These are phyloP conservation scores for Cytospora paraplurivora DNA, from an alignment of 2,329 filamentous ascomycete species.

Conservation along the genomic window DNA sequence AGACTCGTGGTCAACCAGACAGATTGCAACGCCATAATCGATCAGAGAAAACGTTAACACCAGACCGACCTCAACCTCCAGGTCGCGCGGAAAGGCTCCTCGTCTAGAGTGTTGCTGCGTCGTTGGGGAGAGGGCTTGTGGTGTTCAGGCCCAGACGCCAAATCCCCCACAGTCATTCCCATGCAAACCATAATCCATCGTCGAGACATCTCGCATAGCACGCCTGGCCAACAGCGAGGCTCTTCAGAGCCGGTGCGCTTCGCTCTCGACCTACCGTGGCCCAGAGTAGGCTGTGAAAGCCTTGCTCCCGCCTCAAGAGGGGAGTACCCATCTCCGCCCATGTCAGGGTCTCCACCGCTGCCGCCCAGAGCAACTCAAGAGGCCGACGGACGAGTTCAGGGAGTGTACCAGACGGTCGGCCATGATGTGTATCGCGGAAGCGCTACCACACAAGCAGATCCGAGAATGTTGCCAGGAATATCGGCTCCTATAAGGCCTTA, in stretches of 20 bases:
- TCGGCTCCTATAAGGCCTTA: slow-evolving; percentile 43
- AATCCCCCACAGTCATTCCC: slow-evolving; percentile 39
- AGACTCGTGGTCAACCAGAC: background rate
- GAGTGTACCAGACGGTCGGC: slow-evolving; percentile 47
- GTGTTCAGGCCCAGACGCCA: slow-evolving; percentile 34
- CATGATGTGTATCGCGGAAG: slow-evolving; percentile 55
- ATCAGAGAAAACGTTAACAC: slow-evolving; percentile 1
- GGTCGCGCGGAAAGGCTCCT: slow-evolving; percentile 24
- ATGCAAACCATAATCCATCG: slow-evolving; percentile 57
- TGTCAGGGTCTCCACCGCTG: slow-evolving; percentile 68
- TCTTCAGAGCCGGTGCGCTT: slow-evolving; percentile 57
- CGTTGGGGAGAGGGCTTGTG: slow-evolving; percentile 34
- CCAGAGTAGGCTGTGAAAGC: slow-evolving; percentile 56
- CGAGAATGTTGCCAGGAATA: slow-evolving; percentile 36
- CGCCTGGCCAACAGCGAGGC: slow-evolving; percentile 62
- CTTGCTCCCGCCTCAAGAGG: slow-evolving; percentile 56
- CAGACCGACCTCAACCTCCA: slow-evolving; percentile 24
- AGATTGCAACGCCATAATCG: slow-evolving; percentile 3
- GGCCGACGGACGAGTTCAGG: slow-evolving; percentile 57
- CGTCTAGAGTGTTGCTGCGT: slow-evolving; percentile 20
- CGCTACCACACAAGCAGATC: slow-evolving; percentile 41
- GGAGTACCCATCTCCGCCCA: slow-evolving; percentile 73
- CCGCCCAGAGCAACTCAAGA: slow-evolving; percentile 61
- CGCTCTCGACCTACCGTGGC: slow-evolving; percentile 58
- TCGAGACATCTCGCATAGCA: slow-evolving; percentile 47